These are phyloP conservation scores for Theobroma cacao DNA, from an alignment of 345 rosid genomes.

Conservation along the genomic window DNA sequence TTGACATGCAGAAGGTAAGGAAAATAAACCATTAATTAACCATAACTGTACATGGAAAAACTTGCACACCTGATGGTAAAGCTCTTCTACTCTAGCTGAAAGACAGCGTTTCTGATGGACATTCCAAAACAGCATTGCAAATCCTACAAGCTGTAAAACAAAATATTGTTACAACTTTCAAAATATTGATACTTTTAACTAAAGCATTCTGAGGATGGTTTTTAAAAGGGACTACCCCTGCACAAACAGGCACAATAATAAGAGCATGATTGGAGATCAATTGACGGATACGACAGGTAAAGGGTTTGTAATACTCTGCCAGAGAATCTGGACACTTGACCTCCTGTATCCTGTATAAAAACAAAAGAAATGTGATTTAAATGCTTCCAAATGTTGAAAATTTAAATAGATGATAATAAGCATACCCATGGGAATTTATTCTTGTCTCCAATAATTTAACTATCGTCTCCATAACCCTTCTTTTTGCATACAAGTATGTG, in stretches of 20 bases:
- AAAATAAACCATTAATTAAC: neutral
- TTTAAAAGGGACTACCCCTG: conserved; percentile 49
- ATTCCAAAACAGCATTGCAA: conserved; percentile 41
- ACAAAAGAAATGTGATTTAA: conserved; percentile 12
- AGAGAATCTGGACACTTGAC: conserved; percentile 71
- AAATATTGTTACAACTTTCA: conserved; percentile 52
- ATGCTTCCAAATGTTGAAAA: neutral
- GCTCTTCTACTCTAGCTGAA: conserved; percentile 59
- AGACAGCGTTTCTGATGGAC: conserved; percentile 37
- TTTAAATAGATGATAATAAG: conserved; percentile 1
- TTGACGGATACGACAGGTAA: conserved; percentile 52
- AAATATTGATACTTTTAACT: conserved; percentile 33
- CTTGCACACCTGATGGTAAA: conserved; percentile 63
- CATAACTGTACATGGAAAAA: neutral
- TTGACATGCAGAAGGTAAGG: neutral
- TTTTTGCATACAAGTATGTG: conserved; percentile 40
- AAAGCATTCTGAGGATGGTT: conserved; percentile 31
- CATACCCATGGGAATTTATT: conserved; percentile 59
- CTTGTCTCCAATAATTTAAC: conserved; percentile 46
- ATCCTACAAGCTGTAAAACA: conserved; percentile 65
- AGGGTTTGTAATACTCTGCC: conserved; percentile 60
- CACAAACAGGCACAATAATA: conserved; percentile 37
- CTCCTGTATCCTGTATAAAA: conserved; percentile 49
- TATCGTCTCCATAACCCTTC: conserved; percentile 46
- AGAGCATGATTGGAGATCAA: conserved; percentile 54